Evolutionary conservation across 169 alveolate species (phyloP), one percentile per base, ranked within the genome.

Genomic region (Cryptosporidium parvum): DNA sequence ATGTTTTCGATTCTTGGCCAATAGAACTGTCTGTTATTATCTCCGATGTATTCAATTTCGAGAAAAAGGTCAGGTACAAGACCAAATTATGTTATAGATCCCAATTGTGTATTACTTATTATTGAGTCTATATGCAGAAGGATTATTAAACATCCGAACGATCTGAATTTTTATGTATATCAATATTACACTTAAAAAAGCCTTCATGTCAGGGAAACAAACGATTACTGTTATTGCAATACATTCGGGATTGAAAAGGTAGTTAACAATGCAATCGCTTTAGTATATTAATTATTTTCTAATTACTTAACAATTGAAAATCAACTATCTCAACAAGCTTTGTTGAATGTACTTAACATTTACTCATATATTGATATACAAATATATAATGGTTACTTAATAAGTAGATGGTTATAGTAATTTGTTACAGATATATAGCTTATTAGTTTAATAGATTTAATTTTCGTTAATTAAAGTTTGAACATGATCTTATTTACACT

Each of bases 161-260:
- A 73, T 73, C 86, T 73, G 86, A 33, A 21, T 65, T 33, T 56
- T 56, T 56, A 42, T 35, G 68, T 73, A 53, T 73, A 73, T 73
- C 53, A 73, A 73, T 73, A 44, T 53, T 71, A 45, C 37, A 69
- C 39, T 69, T 69, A 69, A 45, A 73, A 73, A 73, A 56, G 71
- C 23, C 86, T 73, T 73, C 86, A 73, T 73, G 56, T 73, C 86
- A 73, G 86, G 35, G 58, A 73, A 73, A 56, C 68, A 73, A 56
- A 53, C 71, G 70, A 33, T 73, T 73, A 73, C 58, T 73, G 70
- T 31, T 73, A 72, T 72, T 52, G 52, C 69, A 73, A 73, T 73
- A 73, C 86, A 73, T 33, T 69, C 62, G 52, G n/a, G 71, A 65
- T 56, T 73, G 70, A n/a, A 58, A 70, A 73, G 71, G 71, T 56